These are phyloP conservation scores for Leucaena leucocephala DNA, from an alignment of 306 rosid species.

Conservation along the genomic window DNA sequence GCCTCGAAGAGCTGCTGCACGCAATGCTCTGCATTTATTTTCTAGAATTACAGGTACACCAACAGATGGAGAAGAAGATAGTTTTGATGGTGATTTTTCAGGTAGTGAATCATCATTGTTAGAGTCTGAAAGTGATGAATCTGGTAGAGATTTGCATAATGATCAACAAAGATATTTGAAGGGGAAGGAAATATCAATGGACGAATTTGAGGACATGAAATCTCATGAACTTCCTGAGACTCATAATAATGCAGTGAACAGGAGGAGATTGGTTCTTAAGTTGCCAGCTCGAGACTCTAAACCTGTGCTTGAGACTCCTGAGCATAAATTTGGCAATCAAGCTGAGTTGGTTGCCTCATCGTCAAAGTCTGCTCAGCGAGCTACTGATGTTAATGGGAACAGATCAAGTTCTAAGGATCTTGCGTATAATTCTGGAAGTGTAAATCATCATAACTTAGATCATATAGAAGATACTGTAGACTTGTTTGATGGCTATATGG, in stretches of 20 bases:
- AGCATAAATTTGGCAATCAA: conserved; percentile 41
- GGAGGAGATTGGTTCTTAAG: conserved; percentile 73
- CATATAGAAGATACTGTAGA: conserved; percentile 42
- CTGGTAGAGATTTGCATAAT: conserved; percentile 55
- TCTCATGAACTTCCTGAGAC: conserved; percentile 52
- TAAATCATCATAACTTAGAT: conserved; percentile 38
- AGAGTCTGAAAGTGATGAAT: conserved; percentile 87
- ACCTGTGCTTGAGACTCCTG: conserved; percentile 28
- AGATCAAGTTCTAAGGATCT: conserved; percentile 41
- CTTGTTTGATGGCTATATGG: conserved; percentile 46
- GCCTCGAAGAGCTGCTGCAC: conserved; percentile 97
- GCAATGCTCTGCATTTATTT: conserved; percentile 80
- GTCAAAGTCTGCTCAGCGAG: conserved; percentile 56
- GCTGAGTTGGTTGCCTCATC: conserved; percentile 68
- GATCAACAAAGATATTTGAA: conserved; percentile 56
- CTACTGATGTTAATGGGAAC: conserved; percentile 42
- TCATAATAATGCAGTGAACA: conserved; percentile 50
- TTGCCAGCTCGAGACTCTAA: conserved; percentile 66
- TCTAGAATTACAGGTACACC: conserved; percentile 81
- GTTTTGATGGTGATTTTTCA: conserved; percentile 62
- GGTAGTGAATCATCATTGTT: conserved; percentile 77
- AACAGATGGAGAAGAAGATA: conserved; percentile 84
- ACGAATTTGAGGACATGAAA: conserved; percentile 54
- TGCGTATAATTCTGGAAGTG: conserved; percentile 41
- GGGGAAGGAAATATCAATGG: conserved; percentile 69